Evolutionary conservation across 352 stramenopile genomes (phyloP), one percentile per base, ranked within the genome.

Genomic region (Phytophthora pseudosyringae): DNA sequence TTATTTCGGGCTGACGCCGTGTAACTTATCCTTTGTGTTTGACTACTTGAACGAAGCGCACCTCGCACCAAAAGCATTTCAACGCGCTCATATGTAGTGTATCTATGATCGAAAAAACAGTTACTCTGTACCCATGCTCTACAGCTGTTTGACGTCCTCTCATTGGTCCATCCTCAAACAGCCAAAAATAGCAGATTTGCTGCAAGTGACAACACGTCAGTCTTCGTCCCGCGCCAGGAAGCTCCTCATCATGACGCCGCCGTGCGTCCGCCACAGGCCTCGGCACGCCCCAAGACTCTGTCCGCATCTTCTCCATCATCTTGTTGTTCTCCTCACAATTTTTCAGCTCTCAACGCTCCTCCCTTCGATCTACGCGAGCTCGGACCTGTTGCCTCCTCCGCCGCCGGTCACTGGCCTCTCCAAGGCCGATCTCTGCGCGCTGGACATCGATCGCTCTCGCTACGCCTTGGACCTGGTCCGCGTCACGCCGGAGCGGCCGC

Each of bases 371-470:
- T 48, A 41, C 32, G 52, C 53, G 35, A 55, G 16, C 40, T 59
- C 53, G 1, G 32, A 70, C 31, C 29, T 54, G 2, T 39, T 64
- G 33, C 53, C 35, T 21, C 25, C 48, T 39, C 60, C 67, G 5
- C 13, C 38, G 5, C 69, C 69, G 0, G 38, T 75, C 28, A 29
- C 52, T 10, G 51, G 56, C 7, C 65, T 80, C 10, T 67, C 69
- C 28, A 90, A 89, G 50, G 51, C 56, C 9, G 67, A 89, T 54
- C 60, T 93, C n/a, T 93, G 84, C 64, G 66, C 65, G 3, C 18
- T 64, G 15, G 84, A 93, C 68, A 63, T 80, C 5, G 60, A 85
- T 31, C 53, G 57, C 16, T 86, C 81, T 4, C 69, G 71, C 25
- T 57, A 51, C n/a, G 69, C 72, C 9, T 57, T 93, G 18, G 49